These are phyloP conservation scores for Ceratobasidium sp. DNA, from an alignment of 1,284 basidiomycete genomes.

Conservation along the genomic window DNA sequence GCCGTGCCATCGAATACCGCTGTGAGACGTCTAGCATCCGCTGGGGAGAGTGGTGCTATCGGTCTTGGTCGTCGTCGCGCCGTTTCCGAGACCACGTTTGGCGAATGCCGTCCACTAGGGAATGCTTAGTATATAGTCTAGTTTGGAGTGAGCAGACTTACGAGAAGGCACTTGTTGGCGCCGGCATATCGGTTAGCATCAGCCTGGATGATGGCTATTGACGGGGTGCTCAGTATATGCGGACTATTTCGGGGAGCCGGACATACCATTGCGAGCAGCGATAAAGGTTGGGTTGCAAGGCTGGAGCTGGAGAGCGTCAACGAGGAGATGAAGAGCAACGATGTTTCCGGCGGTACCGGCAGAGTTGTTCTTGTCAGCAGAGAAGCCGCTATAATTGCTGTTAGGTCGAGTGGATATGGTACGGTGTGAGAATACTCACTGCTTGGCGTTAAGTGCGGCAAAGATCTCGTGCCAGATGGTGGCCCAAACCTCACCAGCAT, in stretches of 20 bases:
- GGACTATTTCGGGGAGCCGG: no score
- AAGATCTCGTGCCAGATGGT: conserved; percentile 37
- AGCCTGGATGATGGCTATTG: conserved; percentile 30
- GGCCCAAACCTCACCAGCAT: conserved; percentile 40
- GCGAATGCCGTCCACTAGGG: conserved; percentile 34
- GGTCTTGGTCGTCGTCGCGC: conserved; percentile 28
- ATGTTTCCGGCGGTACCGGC: conserved; percentile 37
- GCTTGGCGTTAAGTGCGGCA: conserved; percentile 14
- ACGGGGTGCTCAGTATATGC: background rate
- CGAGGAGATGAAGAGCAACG: conserved; percentile 34
- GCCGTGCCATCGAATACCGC: no score
- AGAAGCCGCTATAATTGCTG: conserved; percentile 35
- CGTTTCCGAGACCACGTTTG: conserved; percentile 37
- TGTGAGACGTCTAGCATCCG: conserved; percentile 38
- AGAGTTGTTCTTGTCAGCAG: conserved; percentile 11
- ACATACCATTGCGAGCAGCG: conserved; percentile 37
- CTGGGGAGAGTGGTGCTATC: conserved; percentile 33
- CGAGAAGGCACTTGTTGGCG: conserved; percentile 38
- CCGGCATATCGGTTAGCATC: conserved; percentile 39
- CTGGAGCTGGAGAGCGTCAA: conserved; percentile 38
- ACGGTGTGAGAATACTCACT: background rate
- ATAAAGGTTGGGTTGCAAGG: conserved; percentile 40
- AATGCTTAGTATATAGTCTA: background rate
- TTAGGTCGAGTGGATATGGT: background rate
- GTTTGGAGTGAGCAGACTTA: background rate